A percentile compares a stretch with the other conserved stretches of the same genome.
Conservation (phyloP, 805 yeast species). For the Pichia pseudocactophila region DNA sequence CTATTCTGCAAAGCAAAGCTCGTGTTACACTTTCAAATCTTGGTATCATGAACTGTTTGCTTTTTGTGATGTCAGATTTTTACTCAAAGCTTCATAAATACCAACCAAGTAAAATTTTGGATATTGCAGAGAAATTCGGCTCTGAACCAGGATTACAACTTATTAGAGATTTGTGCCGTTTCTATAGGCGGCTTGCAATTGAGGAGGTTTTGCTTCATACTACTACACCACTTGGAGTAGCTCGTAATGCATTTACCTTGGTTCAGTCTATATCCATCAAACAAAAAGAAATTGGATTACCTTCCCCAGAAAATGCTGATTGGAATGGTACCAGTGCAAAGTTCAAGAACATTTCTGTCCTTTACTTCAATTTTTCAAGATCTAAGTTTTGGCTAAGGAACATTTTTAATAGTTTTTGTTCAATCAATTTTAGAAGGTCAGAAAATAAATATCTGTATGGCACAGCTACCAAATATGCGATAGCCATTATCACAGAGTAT, state of each 20-base stretch:
- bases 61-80: constrained; percentile 47
- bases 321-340: constrained; percentile 45
- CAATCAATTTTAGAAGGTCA: constrained; percentile 33
- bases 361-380: constrained; percentile 42
- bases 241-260: constrained; percentile 31
- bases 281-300: constrained; percentile 37
- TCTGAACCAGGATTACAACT: constrained; percentile 33
- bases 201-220: constrained; percentile 52
- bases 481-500: constrained; percentile 20
- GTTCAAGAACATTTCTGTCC: constrained; percentile 51
- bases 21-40: constrained; percentile 30
- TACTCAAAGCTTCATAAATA: constrained; percentile 43
- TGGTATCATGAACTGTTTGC: constrained; percentile 33
- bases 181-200: constrained; percentile 42
- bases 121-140: constrained; percentile 34
- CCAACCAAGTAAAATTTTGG: constrained; percentile 35
- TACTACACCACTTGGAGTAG: constrained; percentile 38
- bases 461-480: constrained; percentile 21
- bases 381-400: constrained; percentile 35
- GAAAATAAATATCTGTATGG: constrained; percentile 25
- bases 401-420: constrained; percentile 23
- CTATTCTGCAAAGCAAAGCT: constrained; percentile 20
- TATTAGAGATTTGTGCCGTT: constrained; percentile 32
- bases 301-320: constrained; percentile 27
- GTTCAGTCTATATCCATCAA: constrained; percentile 31